phyloP scores from a whole-genome alignment of 768 basidiomycete genomes.

The Termitomyces sp. region DNA sequence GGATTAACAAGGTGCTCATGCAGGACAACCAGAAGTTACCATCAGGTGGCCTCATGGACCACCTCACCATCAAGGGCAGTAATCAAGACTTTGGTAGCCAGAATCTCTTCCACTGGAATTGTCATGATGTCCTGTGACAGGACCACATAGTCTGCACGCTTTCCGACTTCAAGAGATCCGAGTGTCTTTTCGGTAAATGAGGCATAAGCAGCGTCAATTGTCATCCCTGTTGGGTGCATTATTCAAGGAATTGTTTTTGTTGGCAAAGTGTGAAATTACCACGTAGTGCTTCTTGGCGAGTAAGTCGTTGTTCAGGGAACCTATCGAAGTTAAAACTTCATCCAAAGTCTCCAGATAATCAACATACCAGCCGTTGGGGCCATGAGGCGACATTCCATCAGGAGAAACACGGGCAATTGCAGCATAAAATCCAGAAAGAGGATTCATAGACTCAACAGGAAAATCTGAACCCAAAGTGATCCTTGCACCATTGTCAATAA shows the following conservation, averaged over 20 bases:
- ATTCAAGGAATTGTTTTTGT: neutral
- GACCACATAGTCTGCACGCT: constrained; percentile 83
- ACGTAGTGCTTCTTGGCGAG: constrained; percentile 72
- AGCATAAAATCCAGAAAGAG: constrained; percentile 84
- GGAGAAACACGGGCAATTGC: constrained; percentile 73
- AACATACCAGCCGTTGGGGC: constrained; percentile 75
- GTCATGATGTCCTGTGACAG: constrained; percentile 81
- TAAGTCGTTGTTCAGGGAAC: constrained; percentile 81
- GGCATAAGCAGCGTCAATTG: constrained; percentile 83
- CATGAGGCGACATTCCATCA: constrained; percentile 76
- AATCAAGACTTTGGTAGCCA: constrained; percentile 63
- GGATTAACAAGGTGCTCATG: no score
- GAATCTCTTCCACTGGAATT: constrained; percentile 52
- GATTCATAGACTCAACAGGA: constrained; percentile 86
- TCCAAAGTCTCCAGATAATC: neutral
- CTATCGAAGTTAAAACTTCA: constrained; percentile 30
- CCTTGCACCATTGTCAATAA: constrained; percentile 59
- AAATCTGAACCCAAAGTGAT: constrained; percentile 87
- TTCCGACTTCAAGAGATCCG: constrained; percentile 78
- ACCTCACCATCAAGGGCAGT: constrained; percentile 76
- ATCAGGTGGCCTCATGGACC: constrained; percentile 31
- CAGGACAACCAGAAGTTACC: no score
- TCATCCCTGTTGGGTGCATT: constrained; percentile 58
- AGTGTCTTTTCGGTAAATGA: constrained; percentile 71
- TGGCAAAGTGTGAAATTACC: constrained; percentile 31